Evolutionary conservation across 768 basidiomycete genomes (phyloP).

Genomic region (Crassisporium funariophilum): DNA sequence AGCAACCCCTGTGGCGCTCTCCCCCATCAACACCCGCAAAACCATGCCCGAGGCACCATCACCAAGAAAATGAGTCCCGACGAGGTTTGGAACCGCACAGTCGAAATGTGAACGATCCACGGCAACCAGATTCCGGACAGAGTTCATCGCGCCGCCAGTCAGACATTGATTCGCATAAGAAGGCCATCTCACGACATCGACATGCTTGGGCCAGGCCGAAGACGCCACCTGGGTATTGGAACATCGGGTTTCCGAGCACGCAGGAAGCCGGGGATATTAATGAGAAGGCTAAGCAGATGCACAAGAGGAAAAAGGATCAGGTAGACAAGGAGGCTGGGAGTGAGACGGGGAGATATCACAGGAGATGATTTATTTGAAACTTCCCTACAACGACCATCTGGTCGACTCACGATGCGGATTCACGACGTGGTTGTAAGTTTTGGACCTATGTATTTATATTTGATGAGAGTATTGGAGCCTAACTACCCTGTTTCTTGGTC

Average conservation of each 20-base stretch:
- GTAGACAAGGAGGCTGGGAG: conserved; percentile 63
- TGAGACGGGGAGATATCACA: conserved; percentile 42
- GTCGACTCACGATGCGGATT: too few species aligned
- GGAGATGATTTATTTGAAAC: conserved; percentile 17
- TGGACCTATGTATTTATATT: too few species aligned
- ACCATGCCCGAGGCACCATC: conserved; percentile 31
- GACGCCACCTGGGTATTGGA: conserved; percentile 89
- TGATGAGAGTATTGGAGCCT: too few species aligned
- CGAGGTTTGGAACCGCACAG: conserved; percentile 5
- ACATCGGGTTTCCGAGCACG: conserved; percentile 87
- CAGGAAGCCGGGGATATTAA: conserved; percentile 83
- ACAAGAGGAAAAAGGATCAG: conserved; percentile 58
- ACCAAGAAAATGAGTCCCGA: too few species aligned
- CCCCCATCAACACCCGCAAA: conserved; percentile 42
- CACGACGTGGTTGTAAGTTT: too few species aligned
- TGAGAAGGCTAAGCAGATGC: conserved; percentile 69
- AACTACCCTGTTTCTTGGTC: too few species aligned
- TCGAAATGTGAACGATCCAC: conserved; percentile 7
- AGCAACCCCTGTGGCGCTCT: conserved; percentile 76
- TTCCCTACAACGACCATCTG: too few species aligned
- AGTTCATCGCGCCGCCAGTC: conserved; percentile 17
- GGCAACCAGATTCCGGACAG: conserved; percentile 6
- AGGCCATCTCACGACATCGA: conserved; percentile 72
- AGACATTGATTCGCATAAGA: conserved; percentile 57
- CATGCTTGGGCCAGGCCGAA: conserved; percentile 67